Base-by-base conservation (phyloP, 1,284 basidiomycete genomes). In the Pterulicium gracile region DNA sequence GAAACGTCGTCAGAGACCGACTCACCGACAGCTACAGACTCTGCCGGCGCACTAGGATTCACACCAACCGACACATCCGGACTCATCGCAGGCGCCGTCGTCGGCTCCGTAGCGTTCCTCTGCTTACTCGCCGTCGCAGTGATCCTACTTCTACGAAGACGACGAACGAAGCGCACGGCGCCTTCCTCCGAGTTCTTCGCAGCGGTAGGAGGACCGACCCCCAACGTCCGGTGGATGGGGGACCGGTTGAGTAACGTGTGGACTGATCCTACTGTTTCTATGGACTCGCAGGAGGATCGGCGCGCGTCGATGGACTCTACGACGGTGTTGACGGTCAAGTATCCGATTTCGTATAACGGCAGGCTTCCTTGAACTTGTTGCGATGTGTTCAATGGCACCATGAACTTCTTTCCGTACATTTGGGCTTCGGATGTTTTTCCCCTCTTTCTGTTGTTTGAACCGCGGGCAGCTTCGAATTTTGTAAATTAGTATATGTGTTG, bases 61-160 rank as follows among this genome's bases (percentile, higher is more conserved):
- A 62, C 27, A 34, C 52, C 47, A 66, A 61, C 15, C 44, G 39
- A 18, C 53, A 51, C 42, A 39, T 46, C n/a, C n/a, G 46, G 46
- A 35, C 12, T 19, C 14, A 35, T 49, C 12, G 24, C 14, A 22
- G 23, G 12, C 15, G 43, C 40, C 49, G 50, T 19, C 23, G 42
- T 18, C 21, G 44, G 50, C 57, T 53, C 50, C 13, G 32, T 19
- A 27, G 50, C 47, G 44, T 43, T 41, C 47, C 21, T 27, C 47
- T 24, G 23, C 35, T 2, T 45, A 24, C 48, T 41, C 39, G 39
- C 39, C 17, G n/a, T 17, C 39, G 39, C 39, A 7, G 17, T n/a
- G 7, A 7, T n/a, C 39, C 17, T 41, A 7, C 17, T 41, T 12
- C 19, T n/a, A 17, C 39, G 39, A 10, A 20, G 12, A 17, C 7